phyloP scores from a whole-genome alignment of 768 basidiomycete genomes.

The Amanita exitialis region DNA sequence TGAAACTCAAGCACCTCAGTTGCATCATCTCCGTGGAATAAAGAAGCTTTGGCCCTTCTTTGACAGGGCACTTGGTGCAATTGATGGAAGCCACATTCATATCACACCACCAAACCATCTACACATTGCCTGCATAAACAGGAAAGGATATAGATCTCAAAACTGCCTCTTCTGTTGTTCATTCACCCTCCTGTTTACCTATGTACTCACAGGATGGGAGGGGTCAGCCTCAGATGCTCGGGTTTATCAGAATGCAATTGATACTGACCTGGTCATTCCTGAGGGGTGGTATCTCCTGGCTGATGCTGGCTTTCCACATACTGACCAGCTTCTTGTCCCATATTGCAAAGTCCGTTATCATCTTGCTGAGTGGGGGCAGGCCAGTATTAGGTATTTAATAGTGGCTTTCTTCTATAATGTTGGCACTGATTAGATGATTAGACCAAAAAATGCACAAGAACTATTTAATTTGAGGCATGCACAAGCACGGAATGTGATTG shows the following conservation, averaged over 20 bases:
- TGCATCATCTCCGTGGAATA: constrained; percentile 6
- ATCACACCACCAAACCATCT: constrained; percentile 3
- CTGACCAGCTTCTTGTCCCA: constrained; percentile 22
- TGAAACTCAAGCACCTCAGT: background rate
- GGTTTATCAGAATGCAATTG: constrained; percentile 15
- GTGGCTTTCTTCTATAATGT: background rate
- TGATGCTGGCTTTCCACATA: constrained; percentile 24
- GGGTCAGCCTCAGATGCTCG: constrained; percentile 17
- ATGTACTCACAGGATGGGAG: constrained; percentile 21
- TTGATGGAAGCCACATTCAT: constrained; percentile 6
- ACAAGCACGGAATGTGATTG: constrained; percentile 14
- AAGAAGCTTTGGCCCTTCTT: constrained; percentile 18
- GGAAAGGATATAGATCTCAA: constrained; percentile 15
- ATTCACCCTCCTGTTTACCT: constrained; percentile 17
- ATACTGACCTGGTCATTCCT: constrained; percentile 16
- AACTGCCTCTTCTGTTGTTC: constrained; percentile 19
- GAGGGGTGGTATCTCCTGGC: constrained; percentile 23
- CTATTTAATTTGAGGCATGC: constrained; percentile 17
- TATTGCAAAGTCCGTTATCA: constrained; percentile 27
- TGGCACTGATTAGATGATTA: background rate
- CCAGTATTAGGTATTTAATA: constrained; percentile 9
- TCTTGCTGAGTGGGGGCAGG: constrained; percentile 23
- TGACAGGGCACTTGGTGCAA: constrained; percentile 13
- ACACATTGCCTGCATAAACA: constrained; percentile 6
- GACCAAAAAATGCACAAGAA: constrained; percentile 15